These are phyloP conservation scores for Beta vulgaris DNA, from an alignment of 148 eudicot genomes.

Conservation along the genomic window DNA sequence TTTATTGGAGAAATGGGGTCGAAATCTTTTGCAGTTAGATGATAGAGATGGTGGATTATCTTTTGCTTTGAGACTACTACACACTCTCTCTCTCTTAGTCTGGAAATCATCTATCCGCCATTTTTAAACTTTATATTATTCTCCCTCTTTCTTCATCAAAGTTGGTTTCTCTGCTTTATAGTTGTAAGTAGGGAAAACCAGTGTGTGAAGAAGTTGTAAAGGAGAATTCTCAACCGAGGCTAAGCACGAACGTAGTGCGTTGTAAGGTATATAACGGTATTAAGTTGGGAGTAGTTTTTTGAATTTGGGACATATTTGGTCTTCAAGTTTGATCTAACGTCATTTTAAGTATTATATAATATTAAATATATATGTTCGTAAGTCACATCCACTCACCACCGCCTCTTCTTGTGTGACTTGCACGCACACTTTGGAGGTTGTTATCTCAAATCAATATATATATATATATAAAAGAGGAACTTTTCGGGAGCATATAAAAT, in stretches of 20 bases:
- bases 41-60: conserved; percentile 7
- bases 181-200: neutral
- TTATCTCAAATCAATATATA: too few species aligned
- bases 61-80: conserved; percentile 38
- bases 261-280: neutral
- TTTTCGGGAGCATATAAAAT: too few species aligned
- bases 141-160: neutral
- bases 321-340: conserved; percentile 1
- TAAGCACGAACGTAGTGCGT: conserved; percentile 21
- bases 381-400: neutral
- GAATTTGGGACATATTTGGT: neutral
- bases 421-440: conserved; percentile 1
- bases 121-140: neutral
- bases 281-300: neutral
- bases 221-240: conserved; percentile 18
- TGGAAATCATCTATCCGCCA: conserved; percentile 9
- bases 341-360: neutral
- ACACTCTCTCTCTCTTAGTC: conserved; percentile 15
- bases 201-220: conserved; percentile 16
- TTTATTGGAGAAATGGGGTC: conserved; percentile 16
- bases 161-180: neutral
- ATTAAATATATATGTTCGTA: neutral
- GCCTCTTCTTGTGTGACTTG: conserved; percentile 1
- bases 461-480: too few species aligned
- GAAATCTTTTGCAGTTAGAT: conserved; percentile 30